Base-by-base conservation (phyloP, 345 rosid genomes). In the Eutrema japonicum region DNA sequence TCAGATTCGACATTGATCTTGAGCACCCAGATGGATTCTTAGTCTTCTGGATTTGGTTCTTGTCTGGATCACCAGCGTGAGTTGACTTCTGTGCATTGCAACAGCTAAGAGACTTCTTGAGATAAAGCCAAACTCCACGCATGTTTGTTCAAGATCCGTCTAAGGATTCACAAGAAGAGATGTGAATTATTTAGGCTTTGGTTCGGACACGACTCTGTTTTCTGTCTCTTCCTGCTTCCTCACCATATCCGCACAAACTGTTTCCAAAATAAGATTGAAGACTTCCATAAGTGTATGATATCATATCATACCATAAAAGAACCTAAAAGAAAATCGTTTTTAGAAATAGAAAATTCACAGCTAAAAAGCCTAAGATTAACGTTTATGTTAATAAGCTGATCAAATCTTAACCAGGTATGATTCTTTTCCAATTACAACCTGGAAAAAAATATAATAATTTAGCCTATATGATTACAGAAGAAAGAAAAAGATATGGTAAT, bases 101-200 rank as follows among this genome's bases (percentile, higher is more conserved):
- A 79, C 95, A 86, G 63, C 73, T 71, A 30, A 84, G 13, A 11
- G 86, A 78, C 68, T 70, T 83, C 74, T 84, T 86, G 41, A 89
- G 49, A 72, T 80, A 71, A 61, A 72, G 56, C 91, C 87, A 89
- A 64, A 79, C 66, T 36, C 76, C 64, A 57, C 62, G 77, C 85
- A 83, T 83, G 57, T 72, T 77, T 45, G 30, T 35, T 30, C 66
- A 76, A 63, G 71, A 64, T 64, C 54, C 22, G 54, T 54, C 45
- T 55, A 63, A 35, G 5, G 66, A 56, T 64, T 64, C 54, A 77
- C 33, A 47, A 32, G n/a, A 5, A 50, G 71, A 54, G 38, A 47
- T 45, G 58, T 68, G 37, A 37, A 30, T 47, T 54, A 63, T 12
- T 43, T 61, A 61, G 69, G 47, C 30, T 67, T 48, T 50, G 60